phyloP scores from a whole-genome alignment of 148 eudicot genomes.

The Rhododendron griersonianum region DNA sequence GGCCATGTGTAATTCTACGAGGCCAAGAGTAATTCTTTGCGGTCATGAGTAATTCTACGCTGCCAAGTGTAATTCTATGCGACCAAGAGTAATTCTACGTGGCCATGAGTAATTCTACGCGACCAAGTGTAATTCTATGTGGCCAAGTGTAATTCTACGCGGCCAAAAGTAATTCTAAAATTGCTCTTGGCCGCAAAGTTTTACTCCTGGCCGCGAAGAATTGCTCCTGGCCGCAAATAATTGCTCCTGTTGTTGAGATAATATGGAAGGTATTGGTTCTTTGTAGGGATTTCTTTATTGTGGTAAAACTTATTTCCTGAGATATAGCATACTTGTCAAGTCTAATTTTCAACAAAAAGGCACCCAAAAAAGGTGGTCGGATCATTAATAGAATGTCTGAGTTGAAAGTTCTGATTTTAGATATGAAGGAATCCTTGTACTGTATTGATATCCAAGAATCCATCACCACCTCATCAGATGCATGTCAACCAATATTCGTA shows the following conservation, averaged over 20 bases:
- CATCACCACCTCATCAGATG: background rate
- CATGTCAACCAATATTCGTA: background rate
- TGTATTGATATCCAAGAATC: background rate
- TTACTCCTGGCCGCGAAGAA: no score
- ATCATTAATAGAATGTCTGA: background rate
- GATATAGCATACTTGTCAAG: background rate
- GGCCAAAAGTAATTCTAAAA: no score
- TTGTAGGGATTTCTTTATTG: background rate
- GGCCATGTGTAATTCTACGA: no score
- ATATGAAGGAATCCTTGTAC: constrained; percentile 7
- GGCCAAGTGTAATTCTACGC: no score
- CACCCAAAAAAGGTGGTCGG: background rate
- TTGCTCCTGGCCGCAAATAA: background rate
- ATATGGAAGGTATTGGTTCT: background rate
- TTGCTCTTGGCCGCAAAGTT: no score
- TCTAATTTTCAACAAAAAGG: background rate
- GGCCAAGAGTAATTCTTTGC: no score
- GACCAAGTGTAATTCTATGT: no score
- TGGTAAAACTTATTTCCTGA: background rate
- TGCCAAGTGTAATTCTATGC: no score
- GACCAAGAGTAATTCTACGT: no score
- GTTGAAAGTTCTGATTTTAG: background rate
- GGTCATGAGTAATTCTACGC: no score
- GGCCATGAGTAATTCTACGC: no score
- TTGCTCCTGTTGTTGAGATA: no score